Base-by-base conservation (phyloP, 2,329 filamentous ascomycete genomes). In the Pseudogymnoascus sp. region DNA sequence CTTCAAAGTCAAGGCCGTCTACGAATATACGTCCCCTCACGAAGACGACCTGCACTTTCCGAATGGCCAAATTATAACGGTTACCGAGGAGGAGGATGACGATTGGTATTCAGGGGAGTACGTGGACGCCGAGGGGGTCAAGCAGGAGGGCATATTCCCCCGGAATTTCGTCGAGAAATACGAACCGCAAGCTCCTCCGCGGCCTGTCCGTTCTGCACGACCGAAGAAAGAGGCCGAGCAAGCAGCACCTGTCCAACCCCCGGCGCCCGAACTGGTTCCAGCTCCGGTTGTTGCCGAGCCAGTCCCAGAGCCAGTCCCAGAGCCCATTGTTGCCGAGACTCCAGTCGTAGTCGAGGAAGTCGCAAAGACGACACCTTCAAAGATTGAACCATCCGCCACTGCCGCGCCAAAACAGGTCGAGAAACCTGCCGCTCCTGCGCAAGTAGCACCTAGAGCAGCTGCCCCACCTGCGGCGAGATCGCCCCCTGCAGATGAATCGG, bases 91-190 rank as follows among this genome's bases (percentile, higher is more conserved):
- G 75, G 95, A 97, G 74, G 95, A 96, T 74, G 87, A 83, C 67
- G 96, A 97, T 75, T 97, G 93, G 95, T 96, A 95, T 74, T 85
- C 84, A 67, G 93, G 95, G 69, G 89, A 95, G 76, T 97, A 96
- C 75, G 79, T 87, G 67, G 90, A 96, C 76, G 85, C 86, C 65
- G 77, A 81, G 61, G 95, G 95, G 63, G 77, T 76, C 66, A 91
- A 88, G 76, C 84, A 87, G 73, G 87, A 93, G 72, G 93, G 93
- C 69, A 89, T 97, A 70, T 97, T 97, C 76, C 93, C 92, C 61
- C 88, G 89, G 74, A 99, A 97, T 78, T 99, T 99, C 74, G 95
- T 99, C 72, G 95, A 99, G 77, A 91, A 88, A 77, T 96, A 91
- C 77, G 93, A 97, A 75, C 95, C 95, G 38, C 89, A 87, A 63